Evolutionary conservation across 2,329 filamentous ascomycete genomes (phyloP), one percentile per base, ranked within the genome.

Genomic region (Xylaria sp.): DNA sequence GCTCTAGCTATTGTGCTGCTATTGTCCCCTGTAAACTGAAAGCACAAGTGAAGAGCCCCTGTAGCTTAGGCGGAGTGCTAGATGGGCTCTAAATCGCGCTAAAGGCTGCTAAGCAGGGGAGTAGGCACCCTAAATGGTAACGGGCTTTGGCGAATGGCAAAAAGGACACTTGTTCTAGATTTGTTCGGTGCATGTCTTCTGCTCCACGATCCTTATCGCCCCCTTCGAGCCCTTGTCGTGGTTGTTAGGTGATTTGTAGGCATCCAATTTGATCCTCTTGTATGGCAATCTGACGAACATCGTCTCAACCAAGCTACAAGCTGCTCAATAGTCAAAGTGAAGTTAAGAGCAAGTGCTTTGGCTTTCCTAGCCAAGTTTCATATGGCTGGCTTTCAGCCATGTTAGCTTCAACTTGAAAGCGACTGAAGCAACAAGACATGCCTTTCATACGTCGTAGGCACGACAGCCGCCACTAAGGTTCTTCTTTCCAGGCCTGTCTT

Each of bases 121-220:
- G 34, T 10, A 37, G 34, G 34, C 8, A 37, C 34, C 34, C 34
- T 48, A 57, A 57, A 23, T 8, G 32, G 20, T 10, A 41, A 23
- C 13, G 18, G 25, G 34, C 8, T 37, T 37, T 37, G 48, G 12
- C 37, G 15, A n/a, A 55, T 51, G 59, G 54, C 62, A 63, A 70
- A 72, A 20, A 72, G 70, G 70, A 72, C 70, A 72, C 70, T 68
- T 72, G 70, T 72, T 72, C 70, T 58, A 63, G 63, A 68, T 39
- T 48, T 39, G 39, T 60, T 63, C 57, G 37, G 48, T 28, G 44
- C 54, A 67, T 67, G 18, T 25, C 7, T 50, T 50, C 41, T 48
- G 18, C n/a, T 41, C 52, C 32, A 41, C 10, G 32, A 25, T 28
- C 37, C 52, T 55, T 20, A 20, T 55, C 55, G 10, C 37, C 23